Evolutionary conservation across 306 rosid genomes (phyloP), one percentile per base, ranked within the genome.

Genomic region (Argentina anserina): DNA sequence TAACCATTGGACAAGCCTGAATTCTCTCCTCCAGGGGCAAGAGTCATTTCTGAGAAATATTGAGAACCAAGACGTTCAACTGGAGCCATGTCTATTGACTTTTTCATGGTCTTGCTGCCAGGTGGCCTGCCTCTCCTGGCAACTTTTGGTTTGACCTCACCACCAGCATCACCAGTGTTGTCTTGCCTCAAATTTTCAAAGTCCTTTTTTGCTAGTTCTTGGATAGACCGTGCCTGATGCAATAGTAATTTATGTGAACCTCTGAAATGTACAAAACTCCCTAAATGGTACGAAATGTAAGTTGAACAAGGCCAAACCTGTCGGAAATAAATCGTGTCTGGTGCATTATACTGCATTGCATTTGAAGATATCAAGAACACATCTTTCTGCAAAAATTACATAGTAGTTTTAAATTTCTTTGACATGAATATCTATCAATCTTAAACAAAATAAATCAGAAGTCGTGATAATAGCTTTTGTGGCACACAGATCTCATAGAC

Each of bases 51-150:
- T 13, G 86, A 79, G 49, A 86, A 74, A 74, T 83, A 76, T 79
- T 86, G 91, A 12, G 92, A 86, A 70, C 83, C 83, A 65, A 68
- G 72, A 46, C 68, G 78, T 56, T 89, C 96, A 9, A 78, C 36
- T 33, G 94, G 84, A 77, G 84, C 70, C 56, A 71, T 55, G 12
- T 81, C 90, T 62, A 75, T 53, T 23, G 86, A 74, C 88, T 76
- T 91, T 79, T 66, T 86, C 66, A 73, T n/a, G 70, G 39, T 81
- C 84, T 90, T 93, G 40, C 96, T 93, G 40, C 96, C 94, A 2
- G 94, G 96, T 10, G 98, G 98, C 76, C 97, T 89, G 78, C 98
- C 98, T 82, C 98, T 88, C 65, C 87, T 86, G 25, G 73, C 90
- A 82, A 85, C 70, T 89, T 88, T 89, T 33, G 87, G 89, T 77